Percentiles rank a stretch among this genome's conserved stretches.
phyloP scores from a whole-genome alignment of 2,329 filamentous ascomycete species.

The Aspergillus arachidicola region DNA sequence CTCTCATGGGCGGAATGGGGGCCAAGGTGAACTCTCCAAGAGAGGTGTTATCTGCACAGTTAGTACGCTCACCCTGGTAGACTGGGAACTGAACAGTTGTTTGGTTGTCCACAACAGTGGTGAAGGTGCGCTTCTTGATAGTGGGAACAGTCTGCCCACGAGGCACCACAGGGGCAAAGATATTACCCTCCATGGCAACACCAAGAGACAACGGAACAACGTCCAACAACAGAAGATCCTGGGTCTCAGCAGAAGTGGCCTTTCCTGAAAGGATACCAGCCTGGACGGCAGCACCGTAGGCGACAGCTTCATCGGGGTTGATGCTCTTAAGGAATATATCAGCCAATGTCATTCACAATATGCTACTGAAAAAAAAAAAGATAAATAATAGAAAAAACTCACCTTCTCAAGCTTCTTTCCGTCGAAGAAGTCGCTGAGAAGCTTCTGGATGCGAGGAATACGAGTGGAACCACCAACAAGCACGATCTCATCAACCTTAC shows the following conservation, averaged over 20 bases:
- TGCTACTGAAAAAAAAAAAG: not conserved
- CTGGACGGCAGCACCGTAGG: slow-evolving; percentile 97
- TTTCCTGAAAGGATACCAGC: slow-evolving; percentile 98
- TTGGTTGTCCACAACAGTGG: slow-evolving; percentile 69
- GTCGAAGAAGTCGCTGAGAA: slow-evolving; percentile 97
- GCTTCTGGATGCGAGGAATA: slow-evolving; percentile 99
- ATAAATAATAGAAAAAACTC: slow-evolving; percentile 8
- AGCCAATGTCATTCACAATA: not conserved
- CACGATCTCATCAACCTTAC: slow-evolving; percentile 94
- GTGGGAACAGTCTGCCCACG: slow-evolving; percentile 76
- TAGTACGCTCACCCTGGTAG: slow-evolving; percentile 94
- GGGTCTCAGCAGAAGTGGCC: slow-evolving; percentile 91
- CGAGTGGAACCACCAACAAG: slow-evolving; percentile 98
- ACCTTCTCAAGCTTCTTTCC: slow-evolving; percentile 99
- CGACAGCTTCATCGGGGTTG: slow-evolving; percentile 99
- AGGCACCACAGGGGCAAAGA: slow-evolving; percentile 91
- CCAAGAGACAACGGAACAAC: slow-evolving; percentile 95
- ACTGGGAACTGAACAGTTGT: slow-evolving; percentile 88
- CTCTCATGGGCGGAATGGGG: slow-evolving; percentile 82
- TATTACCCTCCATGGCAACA: slow-evolving; percentile 99
- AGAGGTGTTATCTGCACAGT: slow-evolving; percentile 98
- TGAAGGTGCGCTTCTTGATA: slow-evolving; percentile 87
- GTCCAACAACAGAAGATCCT: slow-evolving; percentile 92
- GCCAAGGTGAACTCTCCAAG: slow-evolving; percentile 96
- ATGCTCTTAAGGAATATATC: slow-evolving; percentile 63